Evolutionary conservation across 2,329 filamentous ascomycete species (phyloP).

Genomic region (Fusarium newnesense): DNA sequence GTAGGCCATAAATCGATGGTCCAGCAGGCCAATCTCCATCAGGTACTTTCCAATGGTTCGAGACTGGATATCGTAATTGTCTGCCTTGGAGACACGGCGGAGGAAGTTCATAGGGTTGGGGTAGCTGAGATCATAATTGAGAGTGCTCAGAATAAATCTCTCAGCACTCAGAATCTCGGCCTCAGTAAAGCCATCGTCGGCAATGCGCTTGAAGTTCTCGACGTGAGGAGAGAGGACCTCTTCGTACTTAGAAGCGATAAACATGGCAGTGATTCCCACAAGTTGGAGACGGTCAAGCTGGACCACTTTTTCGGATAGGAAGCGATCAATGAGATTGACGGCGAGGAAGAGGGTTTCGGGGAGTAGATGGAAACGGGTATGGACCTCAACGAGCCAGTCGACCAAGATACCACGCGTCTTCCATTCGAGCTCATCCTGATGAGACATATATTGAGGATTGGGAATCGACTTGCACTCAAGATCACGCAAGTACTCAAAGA

Average conservation of each 20-base stretch:
- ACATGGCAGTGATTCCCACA: slow-evolving; percentile 98
- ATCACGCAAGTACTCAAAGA: slow-evolving; percentile 93
- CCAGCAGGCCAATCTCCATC: slow-evolving; percentile 94
- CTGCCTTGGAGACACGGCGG: slow-evolving; percentile 97
- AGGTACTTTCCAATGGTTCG: slow-evolving; percentile 97
- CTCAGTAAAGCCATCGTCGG: slow-evolving; percentile 95
- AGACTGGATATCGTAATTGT: slow-evolving; percentile 98
- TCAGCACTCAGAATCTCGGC: slow-evolving; percentile 97
- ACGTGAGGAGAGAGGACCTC: slow-evolving; percentile 97
- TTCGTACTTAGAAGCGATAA: slow-evolving; percentile 99
- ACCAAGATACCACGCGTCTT: slow-evolving; percentile 97
- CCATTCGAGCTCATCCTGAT: slow-evolving; percentile 96
- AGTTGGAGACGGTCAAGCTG: slow-evolving; percentile 96
- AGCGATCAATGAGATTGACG: slow-evolving; percentile 98
- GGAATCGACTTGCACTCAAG: slow-evolving; percentile 83
- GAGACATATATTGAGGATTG: slow-evolving; percentile 94
- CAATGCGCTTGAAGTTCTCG: slow-evolving; percentile 95
- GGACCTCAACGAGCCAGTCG: slow-evolving; percentile 98
- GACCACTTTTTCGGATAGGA: slow-evolving; percentile 94
- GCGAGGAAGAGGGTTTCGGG: slow-evolving; percentile 97
- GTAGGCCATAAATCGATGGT: slow-evolving; percentile 92
- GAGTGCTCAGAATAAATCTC: slow-evolving; percentile 87
- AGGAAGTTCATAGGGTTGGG: slow-evolving; percentile 99
- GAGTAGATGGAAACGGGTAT: slow-evolving; percentile 94
- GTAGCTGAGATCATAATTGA: slow-evolving; percentile 98